Evolutionary conservation across 1,139 yeast species (phyloP), one percentile per base, ranked within the genome.

Genomic region (Hyphopichia buzzinii): DNA sequence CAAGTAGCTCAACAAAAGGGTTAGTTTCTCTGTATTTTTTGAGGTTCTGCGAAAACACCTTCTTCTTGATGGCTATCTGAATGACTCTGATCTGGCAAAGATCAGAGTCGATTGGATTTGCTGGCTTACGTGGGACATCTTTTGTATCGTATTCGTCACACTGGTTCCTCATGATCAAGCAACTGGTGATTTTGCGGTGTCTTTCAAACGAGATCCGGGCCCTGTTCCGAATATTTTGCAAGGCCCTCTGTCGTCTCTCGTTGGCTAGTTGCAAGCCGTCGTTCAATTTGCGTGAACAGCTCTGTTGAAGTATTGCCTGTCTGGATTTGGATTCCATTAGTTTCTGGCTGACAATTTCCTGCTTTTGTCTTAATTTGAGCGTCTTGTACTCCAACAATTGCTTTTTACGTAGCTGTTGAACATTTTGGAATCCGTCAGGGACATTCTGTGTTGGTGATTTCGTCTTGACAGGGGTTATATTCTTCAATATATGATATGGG

Each of bases 391-490:
- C 42, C 32, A 49, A 28, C 10, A 26, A 40, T 4, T 33, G 31
- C 14, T 29, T 27, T 14, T 33, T 33, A 4, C 36, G 17, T 29
- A 29, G 35, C 36, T 19, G 32, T 27, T 27, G 41, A 30, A 15
- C 33, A 26, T 32, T 33, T 19, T 34, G 23, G 23, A 19, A 10
- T 10, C 23, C n/a, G n/a, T n/a, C n/a, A n/a, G n/a, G n/a, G n/a
- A n/a, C n/a, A n/a, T n/a, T n/a, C n/a, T n/a, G n/a, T n/a, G n/a
- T n/a, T 16, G 21, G 10, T 3, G 23, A 16, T 19, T 17, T 34
- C 32, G 19, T 25, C 26, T 41, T 44, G 12, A 48, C 34, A 1
- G 58, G 57, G 6, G 59, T 55, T 13, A 53, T 33, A 30, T 52
- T 54, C 34, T 43, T 45, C 11, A 51, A 33, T 4, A 54, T 46